Evolutionary conservation across 768 basidiomycete genomes (phyloP).

Genomic region (Hericium rajendrae): DNA sequence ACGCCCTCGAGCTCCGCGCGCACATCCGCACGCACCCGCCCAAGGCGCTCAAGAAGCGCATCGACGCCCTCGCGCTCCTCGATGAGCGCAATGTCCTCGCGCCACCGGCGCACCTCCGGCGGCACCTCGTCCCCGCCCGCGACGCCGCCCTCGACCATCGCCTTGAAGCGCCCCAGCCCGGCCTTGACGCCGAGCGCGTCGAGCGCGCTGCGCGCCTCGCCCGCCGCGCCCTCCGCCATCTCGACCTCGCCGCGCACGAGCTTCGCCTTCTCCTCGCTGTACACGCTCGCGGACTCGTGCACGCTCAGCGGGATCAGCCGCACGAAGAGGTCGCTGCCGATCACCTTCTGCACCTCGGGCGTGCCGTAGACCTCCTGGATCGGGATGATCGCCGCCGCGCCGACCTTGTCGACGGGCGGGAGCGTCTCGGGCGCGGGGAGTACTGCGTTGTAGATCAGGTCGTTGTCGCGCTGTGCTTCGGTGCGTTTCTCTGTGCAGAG

Average conservation of each 20-base stretch:
- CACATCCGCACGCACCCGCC: constrained; percentile 47
- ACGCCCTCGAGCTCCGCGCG: constrained; percentile 51
- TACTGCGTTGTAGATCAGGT: constrained; percentile 93
- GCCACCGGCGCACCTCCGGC: constrained; percentile 60
- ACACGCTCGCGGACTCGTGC: constrained; percentile 91
- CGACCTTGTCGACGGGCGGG: constrained; percentile 71
- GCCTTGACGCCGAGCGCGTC: constrained; percentile 77
- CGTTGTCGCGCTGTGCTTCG: constrained; percentile 84
- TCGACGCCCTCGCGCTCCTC: constrained; percentile 66
- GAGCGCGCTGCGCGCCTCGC: constrained; percentile 65
- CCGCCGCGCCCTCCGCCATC: constrained; percentile 75
- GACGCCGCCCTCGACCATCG: constrained; percentile 58
- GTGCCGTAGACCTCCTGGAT: constrained; percentile 93
- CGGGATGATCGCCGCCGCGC: constrained; percentile 73
- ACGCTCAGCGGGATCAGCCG: constrained; percentile 86
- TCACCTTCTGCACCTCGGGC: constrained; percentile 88
- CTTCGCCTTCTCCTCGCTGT: constrained; percentile 99
- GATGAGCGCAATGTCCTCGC: constrained; percentile 59
- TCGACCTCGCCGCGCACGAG: constrained; percentile 83
- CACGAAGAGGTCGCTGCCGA: constrained; percentile 85
- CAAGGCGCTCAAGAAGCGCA: constrained; percentile 48
- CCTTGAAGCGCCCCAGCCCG: constrained; percentile 56
- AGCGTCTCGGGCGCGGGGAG: constrained; percentile 72
- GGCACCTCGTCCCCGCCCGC: constrained; percentile 60
- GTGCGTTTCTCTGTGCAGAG: constrained; percentile 65